Base-by-base conservation (phyloP, 2,329 filamentous ascomycete genomes). In the Huntiella decipiens region DNA sequence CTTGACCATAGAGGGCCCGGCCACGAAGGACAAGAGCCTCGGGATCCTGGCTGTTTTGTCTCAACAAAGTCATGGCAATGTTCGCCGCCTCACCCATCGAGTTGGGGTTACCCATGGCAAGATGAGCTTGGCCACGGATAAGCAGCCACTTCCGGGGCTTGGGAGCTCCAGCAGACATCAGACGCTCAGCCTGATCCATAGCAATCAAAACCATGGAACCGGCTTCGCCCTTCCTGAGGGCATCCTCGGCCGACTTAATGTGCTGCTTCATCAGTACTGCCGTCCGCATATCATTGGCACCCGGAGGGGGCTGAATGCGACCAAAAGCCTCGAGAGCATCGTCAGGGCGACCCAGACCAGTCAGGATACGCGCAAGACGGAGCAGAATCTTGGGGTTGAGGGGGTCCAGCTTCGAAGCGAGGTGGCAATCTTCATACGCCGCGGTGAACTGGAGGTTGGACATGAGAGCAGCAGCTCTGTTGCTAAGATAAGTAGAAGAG, bases 401-500 rank as follows among this genome's bases (percentile, higher is more conserved):
- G 0, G 87, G 80, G 52, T 96, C 87, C 38, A 94, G 66, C 53
- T 88, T 80, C 53, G 83, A 77, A 5, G 91, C 85, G 46, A 71
- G 74, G 56, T 77, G 79, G 63, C 84, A 91, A 63, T 98, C 91
- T 47, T 91, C 84, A 50, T 96, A 66, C 12, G 91, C 91, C 51
- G 80, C 71, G 48, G 72, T 65, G 59, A 80, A 95, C 56, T 80
- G 77, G 54, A 79, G 79, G 49, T 84, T 83, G 45, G 84, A 84
- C 70, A 98, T 94, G 66, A 83, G 85, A 33, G 91, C 91, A 28
- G 91, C 91, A 35, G 91, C 87, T 56, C 91, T 81, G 68, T 98
- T 98, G 60, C 84, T 88, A 53, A 93, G 73, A 62, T 93, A 96
- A 39, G 86, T 93, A 33, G 87, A 69, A 44, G 87, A 92, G 55